phyloP scores from a whole-genome alignment of 2,329 filamentous ascomycete genomes.

The Ophiostoma piceae region DNA sequence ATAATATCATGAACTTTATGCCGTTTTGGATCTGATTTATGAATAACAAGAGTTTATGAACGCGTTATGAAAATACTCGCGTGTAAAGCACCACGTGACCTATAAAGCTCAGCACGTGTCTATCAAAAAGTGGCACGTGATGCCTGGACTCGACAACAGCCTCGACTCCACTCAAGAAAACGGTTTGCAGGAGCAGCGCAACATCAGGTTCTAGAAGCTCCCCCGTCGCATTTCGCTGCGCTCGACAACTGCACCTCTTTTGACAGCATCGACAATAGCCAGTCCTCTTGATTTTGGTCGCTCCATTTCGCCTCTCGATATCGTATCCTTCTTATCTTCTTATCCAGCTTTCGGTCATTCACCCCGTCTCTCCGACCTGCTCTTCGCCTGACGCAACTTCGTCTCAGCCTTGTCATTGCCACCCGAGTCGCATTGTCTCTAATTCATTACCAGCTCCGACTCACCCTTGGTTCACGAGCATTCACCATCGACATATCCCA shows the following conservation, averaged over 20 bases:
- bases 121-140: not conserved
- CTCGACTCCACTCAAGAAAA: constrained; percentile 3
- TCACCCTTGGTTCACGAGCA: not conserved
- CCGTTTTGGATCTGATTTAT: not conserved
- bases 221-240: not conserved
- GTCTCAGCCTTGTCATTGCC: constrained; percentile 8
- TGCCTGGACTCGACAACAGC: not conserved
- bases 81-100: not conserved
- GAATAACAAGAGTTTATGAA: not conserved
- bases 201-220: constrained; percentile 13
- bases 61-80: not conserved
- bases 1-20: not conserved
- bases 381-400: not conserved
- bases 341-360: not conserved
- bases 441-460: not conserved
- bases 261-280: not conserved
- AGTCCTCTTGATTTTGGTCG: not conserved
- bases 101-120: not conserved
- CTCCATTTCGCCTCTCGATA: not conserved
- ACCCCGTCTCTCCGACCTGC: not conserved
- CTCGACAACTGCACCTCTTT: not conserved
- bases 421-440: not conserved
- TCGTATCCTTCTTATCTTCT: not conserved
- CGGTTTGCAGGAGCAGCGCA: constrained; percentile 7
- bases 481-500: not conserved